A percentile compares a stretch with the other conserved stretches of the same genome.
Conservation (phyloP, 306 rosid species). For the Carpinus viminea region DNA sequence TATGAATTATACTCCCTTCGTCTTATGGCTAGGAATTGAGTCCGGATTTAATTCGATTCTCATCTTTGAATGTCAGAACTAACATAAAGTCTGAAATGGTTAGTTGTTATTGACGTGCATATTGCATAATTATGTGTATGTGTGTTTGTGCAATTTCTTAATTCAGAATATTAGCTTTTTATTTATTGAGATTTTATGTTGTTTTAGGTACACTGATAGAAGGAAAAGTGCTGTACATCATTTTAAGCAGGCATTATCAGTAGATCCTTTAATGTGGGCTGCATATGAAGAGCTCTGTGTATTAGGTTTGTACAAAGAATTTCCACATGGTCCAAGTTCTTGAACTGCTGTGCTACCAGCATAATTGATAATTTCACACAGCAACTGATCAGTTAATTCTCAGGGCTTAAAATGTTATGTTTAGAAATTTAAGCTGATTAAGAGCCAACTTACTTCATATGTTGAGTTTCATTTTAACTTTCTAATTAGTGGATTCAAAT, state of each 20-base stretch:
- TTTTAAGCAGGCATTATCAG: conserved; percentile 53
- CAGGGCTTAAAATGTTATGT: background rate
- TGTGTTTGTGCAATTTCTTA: conserved; percentile 1
- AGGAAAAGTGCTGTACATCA: conserved; percentile 54
- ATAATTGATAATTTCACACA: background rate
- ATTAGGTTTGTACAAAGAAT: conserved; percentile 64
- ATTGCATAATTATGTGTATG: background rate
- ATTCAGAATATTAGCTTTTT: background rate
- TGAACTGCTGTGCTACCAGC: background rate
- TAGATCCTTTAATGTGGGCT: conserved; percentile 70
- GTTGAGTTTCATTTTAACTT: background rate
- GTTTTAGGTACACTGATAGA: conserved; percentile 63
- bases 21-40: background rate
- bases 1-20: background rate
- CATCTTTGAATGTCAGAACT: background rate
- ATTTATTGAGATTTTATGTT: conserved; percentile 5
- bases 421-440: background rate
- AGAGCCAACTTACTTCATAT: background rate
- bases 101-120: background rate
- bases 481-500: background rate
- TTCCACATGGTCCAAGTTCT: conserved; percentile 16
- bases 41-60: background rate
- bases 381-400: background rate
- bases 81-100: background rate
- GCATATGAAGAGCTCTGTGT: conserved; percentile 91